These are phyloP conservation scores for Hippophae rhamnoides DNA, from an alignment of 306 rosid genomes.

Conservation along the genomic window DNA sequence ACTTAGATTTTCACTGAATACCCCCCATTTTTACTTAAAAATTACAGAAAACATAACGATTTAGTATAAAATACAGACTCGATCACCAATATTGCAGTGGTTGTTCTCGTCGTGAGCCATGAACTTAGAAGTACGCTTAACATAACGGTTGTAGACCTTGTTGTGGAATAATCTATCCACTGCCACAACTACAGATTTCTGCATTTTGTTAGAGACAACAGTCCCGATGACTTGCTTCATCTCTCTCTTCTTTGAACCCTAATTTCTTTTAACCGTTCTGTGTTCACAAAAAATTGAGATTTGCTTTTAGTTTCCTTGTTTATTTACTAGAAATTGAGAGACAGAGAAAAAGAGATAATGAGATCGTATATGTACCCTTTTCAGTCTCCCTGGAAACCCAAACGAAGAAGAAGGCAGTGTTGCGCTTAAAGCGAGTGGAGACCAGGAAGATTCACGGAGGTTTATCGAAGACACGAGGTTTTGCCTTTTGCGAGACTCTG, in stretches of 20 bases:
- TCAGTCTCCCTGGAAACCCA: too few species aligned
- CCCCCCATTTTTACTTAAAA: background rate
- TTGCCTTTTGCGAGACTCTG: too few species aligned
- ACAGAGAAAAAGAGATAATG: too few species aligned
- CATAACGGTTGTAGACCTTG: conserved; percentile 60
- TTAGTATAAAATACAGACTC: conserved; percentile 24
- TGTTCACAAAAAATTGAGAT: too few species aligned
- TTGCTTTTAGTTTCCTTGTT: too few species aligned
- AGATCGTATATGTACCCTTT: too few species aligned
- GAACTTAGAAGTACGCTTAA: conserved; percentile 87
- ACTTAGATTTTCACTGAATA: background rate
- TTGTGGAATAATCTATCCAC: conserved; percentile 68
- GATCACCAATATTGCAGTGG: conserved; percentile 69
- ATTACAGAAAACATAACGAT: background rate
- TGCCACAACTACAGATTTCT: conserved; percentile 89
- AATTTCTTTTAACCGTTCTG: background rate
- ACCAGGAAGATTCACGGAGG: too few species aligned
- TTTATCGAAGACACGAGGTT: too few species aligned
- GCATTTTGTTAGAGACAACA: conserved; percentile 96
- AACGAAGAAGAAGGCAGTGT: too few species aligned
- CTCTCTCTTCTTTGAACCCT: conserved; percentile 8
- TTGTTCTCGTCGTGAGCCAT: conserved; percentile 82
- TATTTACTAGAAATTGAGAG: too few species aligned
- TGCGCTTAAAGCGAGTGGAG: too few species aligned
- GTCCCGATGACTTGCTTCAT: conserved; percentile 86